Percentiles rank a stretch among this genome's conserved stretches.
phyloP scores from a whole-genome alignment of 1,139 yeast genomes.

The Geotrichum candidum region DNA sequence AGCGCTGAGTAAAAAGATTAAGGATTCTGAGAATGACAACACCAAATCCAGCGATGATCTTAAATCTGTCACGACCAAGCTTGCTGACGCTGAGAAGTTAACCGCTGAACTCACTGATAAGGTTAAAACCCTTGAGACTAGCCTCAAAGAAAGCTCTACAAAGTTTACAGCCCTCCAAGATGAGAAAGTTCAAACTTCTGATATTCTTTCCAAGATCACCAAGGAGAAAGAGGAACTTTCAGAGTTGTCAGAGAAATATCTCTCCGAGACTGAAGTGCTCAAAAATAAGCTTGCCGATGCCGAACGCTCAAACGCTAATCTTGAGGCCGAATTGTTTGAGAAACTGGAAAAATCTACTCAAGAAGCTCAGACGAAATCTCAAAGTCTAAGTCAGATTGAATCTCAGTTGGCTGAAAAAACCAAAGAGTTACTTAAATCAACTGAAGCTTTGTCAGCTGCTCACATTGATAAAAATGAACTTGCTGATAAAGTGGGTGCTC shows the following conservation, averaged over 20 bases:
- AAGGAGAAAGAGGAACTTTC: constrained; percentile 10
- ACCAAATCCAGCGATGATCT: background rate
- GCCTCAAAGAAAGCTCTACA: constrained; percentile 29
- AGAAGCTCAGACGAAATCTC: constrained; percentile 16
- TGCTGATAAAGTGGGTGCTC: constrained; percentile 15
- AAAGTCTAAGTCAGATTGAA: constrained; percentile 15
- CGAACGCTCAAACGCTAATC: constrained; percentile 10
- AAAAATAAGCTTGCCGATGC: constrained; percentile 14
- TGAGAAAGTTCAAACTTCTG: background rate
- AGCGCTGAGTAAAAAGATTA: background rate
- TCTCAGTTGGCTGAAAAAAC: constrained; percentile 15
- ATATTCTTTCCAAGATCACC: constrained; percentile 1
- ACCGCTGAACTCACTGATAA: background rate
- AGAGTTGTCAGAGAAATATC: constrained; percentile 8
- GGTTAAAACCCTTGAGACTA: constrained; percentile 1
- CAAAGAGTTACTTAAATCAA: constrained; percentile 16
- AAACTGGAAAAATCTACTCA: constrained; percentile 17
- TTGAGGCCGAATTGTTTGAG: constrained; percentile 14
- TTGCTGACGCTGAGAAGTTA: background rate
- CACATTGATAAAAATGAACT: constrained; percentile 18
- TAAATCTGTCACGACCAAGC: background rate
- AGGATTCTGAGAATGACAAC: constrained; percentile 1
- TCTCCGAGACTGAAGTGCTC: constrained; percentile 8
- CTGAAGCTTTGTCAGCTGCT: constrained; percentile 16
- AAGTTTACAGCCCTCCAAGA: constrained; percentile 33